These are phyloP conservation scores for Fraxinus albicans DNA, from an alignment of 305 asterid genomes.

Conservation along the genomic window DNA sequence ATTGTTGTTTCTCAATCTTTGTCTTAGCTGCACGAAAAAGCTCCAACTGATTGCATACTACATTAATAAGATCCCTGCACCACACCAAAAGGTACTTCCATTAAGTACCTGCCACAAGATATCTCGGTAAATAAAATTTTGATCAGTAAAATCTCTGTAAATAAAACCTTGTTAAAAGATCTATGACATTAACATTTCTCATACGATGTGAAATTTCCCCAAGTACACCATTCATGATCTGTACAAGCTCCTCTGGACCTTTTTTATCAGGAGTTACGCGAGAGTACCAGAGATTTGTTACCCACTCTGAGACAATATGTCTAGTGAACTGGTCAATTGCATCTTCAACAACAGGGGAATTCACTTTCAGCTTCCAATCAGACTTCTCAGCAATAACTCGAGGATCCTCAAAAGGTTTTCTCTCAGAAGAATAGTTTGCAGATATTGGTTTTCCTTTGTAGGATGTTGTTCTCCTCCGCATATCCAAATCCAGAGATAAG, in stretches of 20 bases:
- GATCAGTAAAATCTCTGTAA: conserved; percentile 23
- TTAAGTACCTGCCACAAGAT: conserved; percentile 23
- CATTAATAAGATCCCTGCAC: conserved; percentile 72
- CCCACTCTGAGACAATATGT: conserved; percentile 98
- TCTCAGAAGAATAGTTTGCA: conserved; percentile 35
- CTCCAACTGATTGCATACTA: conserved; percentile 69
- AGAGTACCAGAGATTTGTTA: conserved; percentile 91
- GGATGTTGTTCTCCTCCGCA: conserved; percentile 75
- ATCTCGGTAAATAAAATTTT: conserved; percentile 21
- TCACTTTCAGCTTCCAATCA: conserved; percentile 88
- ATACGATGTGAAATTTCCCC: conserved; percentile 84
- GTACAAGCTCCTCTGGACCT: conserved; percentile 88
- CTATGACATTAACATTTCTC: conserved; percentile 81
- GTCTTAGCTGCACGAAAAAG: conserved; percentile 69
- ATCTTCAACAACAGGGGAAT: conserved; percentile 88
- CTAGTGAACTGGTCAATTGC: conserved; percentile 84
- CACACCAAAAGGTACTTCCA: conserved; percentile 28
- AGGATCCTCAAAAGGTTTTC: conserved; percentile 40
- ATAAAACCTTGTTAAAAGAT: conserved; percentile 82
- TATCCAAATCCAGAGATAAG: conserved; percentile 72
- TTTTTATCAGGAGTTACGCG: conserved; percentile 90
- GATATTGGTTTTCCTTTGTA: conserved; percentile 63
- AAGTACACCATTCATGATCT: conserved; percentile 76
- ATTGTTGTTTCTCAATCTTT: conserved; percentile 59
- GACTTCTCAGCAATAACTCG: conserved; percentile 42